Evolutionary conservation across 2,329 filamentous ascomycete species (phyloP).

Genomic region (Ophiocordyceps unilateralis): DNA sequence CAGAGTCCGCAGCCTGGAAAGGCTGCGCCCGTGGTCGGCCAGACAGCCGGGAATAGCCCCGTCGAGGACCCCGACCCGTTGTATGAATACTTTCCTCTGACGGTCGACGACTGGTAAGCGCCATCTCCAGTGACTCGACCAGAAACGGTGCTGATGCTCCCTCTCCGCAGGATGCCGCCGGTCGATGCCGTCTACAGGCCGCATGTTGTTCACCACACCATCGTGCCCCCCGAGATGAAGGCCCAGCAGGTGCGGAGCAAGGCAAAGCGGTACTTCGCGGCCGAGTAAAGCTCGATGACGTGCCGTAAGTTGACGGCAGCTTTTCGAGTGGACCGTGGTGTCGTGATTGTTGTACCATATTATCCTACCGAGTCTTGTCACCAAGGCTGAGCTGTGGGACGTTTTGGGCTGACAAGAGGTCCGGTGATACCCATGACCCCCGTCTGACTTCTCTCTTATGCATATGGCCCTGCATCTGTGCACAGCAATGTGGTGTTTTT

Average conservation of each 20-base stretch:
- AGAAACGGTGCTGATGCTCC: neutral
- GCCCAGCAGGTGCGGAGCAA: slow-evolving; percentile 48
- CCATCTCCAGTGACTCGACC: neutral
- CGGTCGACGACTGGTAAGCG: slow-evolving; percentile 65
- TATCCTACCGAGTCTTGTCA: too few species aligned
- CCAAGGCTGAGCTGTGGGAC: neutral
- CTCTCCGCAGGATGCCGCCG: slow-evolving; percentile 49
- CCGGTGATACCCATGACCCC: neutral
- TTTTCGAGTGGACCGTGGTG: neutral
- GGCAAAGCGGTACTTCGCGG: slow-evolving; percentile 56
- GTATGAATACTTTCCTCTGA: slow-evolving; percentile 90
- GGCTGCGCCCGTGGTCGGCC: slow-evolving; percentile 14
- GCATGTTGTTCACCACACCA: slow-evolving; percentile 83
- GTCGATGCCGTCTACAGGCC: slow-evolving; percentile 82
- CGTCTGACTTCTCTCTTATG: neutral
- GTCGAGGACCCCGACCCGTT: slow-evolving; percentile 66
- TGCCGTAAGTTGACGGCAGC: neutral
- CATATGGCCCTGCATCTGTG: neutral
- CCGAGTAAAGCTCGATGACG: slow-evolving; percentile 27
- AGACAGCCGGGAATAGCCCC: slow-evolving; percentile 37
- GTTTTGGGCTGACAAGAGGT: neutral
- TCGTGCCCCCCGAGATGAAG: slow-evolving; percentile 51
- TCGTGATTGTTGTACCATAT: slow-evolving; percentile 1
- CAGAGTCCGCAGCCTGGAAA: slow-evolving; percentile 33
- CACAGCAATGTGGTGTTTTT: neutral